Percentiles rank a stretch among this genome's conserved stretches.
These are phyloP conservation scores for Metschnikowia aberdeeniae DNA, from an alignment of 805 yeast species.

Conservation along the genomic window DNA sequence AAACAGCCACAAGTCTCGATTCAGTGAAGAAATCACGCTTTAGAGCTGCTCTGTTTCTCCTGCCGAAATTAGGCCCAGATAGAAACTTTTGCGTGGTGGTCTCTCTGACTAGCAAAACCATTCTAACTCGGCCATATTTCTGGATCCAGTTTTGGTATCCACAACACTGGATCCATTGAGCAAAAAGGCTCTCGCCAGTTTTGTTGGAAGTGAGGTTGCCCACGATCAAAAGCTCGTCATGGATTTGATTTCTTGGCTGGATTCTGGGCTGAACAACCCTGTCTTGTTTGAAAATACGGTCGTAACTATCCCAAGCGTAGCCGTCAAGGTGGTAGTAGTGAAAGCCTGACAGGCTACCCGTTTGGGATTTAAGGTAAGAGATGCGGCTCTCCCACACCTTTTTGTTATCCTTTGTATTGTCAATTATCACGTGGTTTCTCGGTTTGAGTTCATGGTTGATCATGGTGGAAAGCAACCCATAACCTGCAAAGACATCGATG, in stretches of 20 bases:
- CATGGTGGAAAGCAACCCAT: slow-evolving; percentile 57
- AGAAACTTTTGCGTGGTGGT: slow-evolving; percentile 54
- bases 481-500: slow-evolving; percentile 58
- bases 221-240: slow-evolving; percentile 52
- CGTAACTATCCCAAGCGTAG: slow-evolving; percentile 63
- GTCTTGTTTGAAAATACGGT: slow-evolving; percentile 42
- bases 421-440: slow-evolving; percentile 58
- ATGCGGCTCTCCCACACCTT: slow-evolving; percentile 28
- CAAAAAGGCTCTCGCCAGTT: slow-evolving; percentile 63
- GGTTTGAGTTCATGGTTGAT: slow-evolving; percentile 63
- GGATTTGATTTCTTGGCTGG: slow-evolving; percentile 36
- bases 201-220: slow-evolving; percentile 52
- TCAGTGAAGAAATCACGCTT: slow-evolving; percentile 64
- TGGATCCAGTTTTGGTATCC: slow-evolving; percentile 72
- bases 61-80: slow-evolving; percentile 47
- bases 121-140: slow-evolving; percentile 64
- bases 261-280: slow-evolving; percentile 34
- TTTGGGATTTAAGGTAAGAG: slow-evolving; percentile 18
- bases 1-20: slow-evolving; percentile 50
- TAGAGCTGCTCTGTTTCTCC: slow-evolving; percentile 60
- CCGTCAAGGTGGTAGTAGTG: slow-evolving; percentile 46
- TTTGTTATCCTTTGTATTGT: slow-evolving; percentile 35
- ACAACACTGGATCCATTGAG: slow-evolving; percentile 72
- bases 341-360: slow-evolving; percentile 31
- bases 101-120: slow-evolving; percentile 66